Evolutionary conservation across 495 filamentous ascomycete genomes (phyloP).

Genomic region (Aspergillus diversus): DNA sequence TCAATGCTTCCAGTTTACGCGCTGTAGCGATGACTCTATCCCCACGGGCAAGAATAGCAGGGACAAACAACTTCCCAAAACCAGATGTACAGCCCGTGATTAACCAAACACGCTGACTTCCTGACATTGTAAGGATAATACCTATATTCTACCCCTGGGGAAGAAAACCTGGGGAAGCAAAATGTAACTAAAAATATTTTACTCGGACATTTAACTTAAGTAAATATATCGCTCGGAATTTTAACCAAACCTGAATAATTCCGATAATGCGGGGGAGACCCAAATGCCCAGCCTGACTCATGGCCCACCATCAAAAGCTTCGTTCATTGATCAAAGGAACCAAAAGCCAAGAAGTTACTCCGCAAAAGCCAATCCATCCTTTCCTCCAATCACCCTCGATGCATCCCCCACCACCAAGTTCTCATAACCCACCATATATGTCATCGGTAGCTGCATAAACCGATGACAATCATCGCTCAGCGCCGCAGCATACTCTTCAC

Average conservation of each 20-base stretch:
- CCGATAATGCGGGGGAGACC: no score
- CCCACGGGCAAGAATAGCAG: conserved; percentile 48
- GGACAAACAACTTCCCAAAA: conserved; percentile 27
- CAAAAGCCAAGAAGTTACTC: no score
- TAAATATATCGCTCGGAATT: no score
- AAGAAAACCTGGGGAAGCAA: no score
- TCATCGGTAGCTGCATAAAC: conserved; percentile 21
- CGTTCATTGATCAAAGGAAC: no score
- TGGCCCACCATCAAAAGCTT: background rate
- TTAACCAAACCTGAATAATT: no score
- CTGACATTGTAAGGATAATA: no score
- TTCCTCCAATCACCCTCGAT: conserved; percentile 7
- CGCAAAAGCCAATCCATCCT: conserved; percentile 8
- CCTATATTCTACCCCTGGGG: no score
- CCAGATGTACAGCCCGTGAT: no score
- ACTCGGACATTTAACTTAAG: no score
- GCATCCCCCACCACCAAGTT: conserved; percentile 21
- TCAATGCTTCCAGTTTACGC: conserved; percentile 35
- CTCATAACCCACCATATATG: conserved; percentile 24
- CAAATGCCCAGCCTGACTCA: no score
- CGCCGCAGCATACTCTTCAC: conserved; percentile 15
- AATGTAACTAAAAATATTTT: no score
- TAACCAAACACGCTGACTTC: conserved; percentile 23
- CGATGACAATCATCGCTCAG: conserved; percentile 17
- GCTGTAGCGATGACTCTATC: conserved; percentile 58